Conservation (phyloP, 1,139 yeast genomes). For the Yamadazyma songkhlaensis region DNA sequence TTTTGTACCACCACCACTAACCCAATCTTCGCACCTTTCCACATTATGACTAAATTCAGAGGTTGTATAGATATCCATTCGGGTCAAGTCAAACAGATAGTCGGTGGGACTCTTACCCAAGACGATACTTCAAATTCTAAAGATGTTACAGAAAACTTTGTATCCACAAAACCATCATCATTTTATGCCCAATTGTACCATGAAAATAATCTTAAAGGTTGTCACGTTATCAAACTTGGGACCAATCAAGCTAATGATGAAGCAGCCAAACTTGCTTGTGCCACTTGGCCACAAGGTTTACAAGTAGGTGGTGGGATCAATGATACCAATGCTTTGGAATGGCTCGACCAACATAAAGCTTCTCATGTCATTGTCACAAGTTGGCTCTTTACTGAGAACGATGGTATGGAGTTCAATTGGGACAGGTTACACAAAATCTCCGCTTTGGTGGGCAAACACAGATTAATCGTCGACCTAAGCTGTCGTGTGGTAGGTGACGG, state of each 20-base stretch:
- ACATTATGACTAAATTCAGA: conserved; percentile 75
- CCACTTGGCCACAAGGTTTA: conserved; percentile 67
- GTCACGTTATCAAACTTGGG: conserved; percentile 93
- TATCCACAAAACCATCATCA: conserved; percentile 70
- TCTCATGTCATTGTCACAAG: conserved; percentile 89
- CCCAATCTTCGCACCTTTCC: too few species aligned
- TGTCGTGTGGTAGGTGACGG: conserved; percentile 55
- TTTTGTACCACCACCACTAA: too few species aligned
- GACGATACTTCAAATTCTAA: conserved; percentile 41
- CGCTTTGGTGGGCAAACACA: conserved; percentile 55
- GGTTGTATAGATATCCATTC: conserved; percentile 95
- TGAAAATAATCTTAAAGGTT: conserved; percentile 57
- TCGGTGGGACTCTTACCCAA: conserved; percentile 79
- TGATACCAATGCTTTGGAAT: conserved; percentile 62
- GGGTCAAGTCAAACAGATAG: conserved; percentile 95
- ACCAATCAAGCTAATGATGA: conserved; percentile 68
- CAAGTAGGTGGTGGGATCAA: conserved; percentile 96
- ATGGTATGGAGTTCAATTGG: conserved; percentile 51
- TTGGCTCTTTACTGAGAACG: conserved; percentile 66
- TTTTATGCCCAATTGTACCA: conserved; percentile 75
- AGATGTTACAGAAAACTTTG: conserved; percentile 61
- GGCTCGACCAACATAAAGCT: conserved; percentile 68
- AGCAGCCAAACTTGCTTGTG: conserved; percentile 77
- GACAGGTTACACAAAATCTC: conserved; percentile 50
- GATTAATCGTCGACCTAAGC: conserved; percentile 86